Evolutionary conservation across 306 rosid genomes (phyloP).

Genomic region (Chamaecrista fasciculata): DNA sequence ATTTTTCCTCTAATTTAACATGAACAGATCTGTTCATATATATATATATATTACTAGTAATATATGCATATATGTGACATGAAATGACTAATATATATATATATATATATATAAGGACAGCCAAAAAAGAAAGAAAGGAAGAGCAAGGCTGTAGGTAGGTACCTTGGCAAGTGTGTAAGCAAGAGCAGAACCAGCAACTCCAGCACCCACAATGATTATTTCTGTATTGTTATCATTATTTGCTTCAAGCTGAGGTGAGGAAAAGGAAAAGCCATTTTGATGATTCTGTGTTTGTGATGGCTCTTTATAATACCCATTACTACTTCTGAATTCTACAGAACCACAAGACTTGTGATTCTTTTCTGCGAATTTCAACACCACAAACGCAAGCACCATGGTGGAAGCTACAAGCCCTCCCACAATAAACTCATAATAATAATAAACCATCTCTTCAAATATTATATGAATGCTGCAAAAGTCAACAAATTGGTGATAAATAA

Average conservation of each 20-base stretch:
- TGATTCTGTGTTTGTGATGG: too few relatives aligned
- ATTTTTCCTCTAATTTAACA: too few relatives aligned
- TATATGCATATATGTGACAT: too few relatives aligned
- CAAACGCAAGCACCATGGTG: constrained; percentile 38
- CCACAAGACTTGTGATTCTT: constrained; percentile 37
- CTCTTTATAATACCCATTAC: constrained; percentile 27
- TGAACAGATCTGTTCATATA: background rate
- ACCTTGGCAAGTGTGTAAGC: constrained; percentile 68
- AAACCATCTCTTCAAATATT: constrained; percentile 43
- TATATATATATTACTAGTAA: too few relatives aligned
- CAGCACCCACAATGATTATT: constrained; percentile 50
- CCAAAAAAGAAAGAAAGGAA: background rate
- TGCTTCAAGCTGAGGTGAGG: constrained; percentile 17
- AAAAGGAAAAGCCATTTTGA: constrained; percentile 24
- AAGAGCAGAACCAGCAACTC: constrained; percentile 54
- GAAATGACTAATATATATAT: too few relatives aligned
- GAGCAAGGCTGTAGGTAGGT: background rate
- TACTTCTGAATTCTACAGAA: constrained; percentile 26
- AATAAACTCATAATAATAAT: constrained; percentile 34
- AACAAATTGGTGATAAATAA: too few relatives aligned
- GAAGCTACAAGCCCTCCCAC: constrained; percentile 47
- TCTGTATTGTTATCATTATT: background rate
- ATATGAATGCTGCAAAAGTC: too few relatives aligned
- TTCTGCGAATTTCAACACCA: constrained; percentile 28
- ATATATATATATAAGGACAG: background rate